These are phyloP conservation scores for Xylaria scruposa DNA, from an alignment of 495 filamentous ascomycete genomes.

Conservation along the genomic window DNA sequence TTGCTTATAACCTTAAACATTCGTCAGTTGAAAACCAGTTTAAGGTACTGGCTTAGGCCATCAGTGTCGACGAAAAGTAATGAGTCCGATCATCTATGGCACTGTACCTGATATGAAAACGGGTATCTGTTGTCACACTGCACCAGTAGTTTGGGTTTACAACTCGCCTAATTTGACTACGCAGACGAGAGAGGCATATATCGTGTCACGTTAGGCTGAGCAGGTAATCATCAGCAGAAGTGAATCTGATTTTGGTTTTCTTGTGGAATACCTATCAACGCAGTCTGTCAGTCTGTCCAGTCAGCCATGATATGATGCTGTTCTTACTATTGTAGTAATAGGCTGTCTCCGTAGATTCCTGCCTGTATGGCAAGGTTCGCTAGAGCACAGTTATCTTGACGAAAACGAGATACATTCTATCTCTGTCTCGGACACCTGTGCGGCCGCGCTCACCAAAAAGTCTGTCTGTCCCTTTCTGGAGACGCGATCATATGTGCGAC, in stretches of 20 bases:
- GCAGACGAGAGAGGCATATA: slow-evolving; percentile 23
- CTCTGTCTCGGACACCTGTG: background rate
- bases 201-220: slow-evolving; percentile 20
- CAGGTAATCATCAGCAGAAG: slow-evolving; percentile 12
- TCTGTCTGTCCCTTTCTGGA: background rate
- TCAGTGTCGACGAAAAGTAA: background rate
- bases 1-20: slow-evolving; percentile 23
- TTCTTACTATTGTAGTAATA: slow-evolving; percentile 14
- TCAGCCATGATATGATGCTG: background rate
- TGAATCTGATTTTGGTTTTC: background rate
- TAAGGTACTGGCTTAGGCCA: background rate
- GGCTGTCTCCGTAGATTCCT: background rate
- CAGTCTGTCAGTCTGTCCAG: background rate
- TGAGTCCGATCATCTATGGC: background rate
- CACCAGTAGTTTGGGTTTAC: slow-evolving; percentile 13
- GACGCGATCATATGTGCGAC: slow-evolving; percentile 13
- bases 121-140: slow-evolving; percentile 20
- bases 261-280: background rate
- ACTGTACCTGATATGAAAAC: slow-evolving; percentile 10
- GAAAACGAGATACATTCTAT: background rate
- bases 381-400: background rate
- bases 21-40: background rate
- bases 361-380: background rate
- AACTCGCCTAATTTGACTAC: slow-evolving; percentile 17
- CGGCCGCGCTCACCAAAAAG: background rate